Base-by-base conservation (phyloP, 805 yeast genomes). In the Lipomyces mesembrius region DNA sequence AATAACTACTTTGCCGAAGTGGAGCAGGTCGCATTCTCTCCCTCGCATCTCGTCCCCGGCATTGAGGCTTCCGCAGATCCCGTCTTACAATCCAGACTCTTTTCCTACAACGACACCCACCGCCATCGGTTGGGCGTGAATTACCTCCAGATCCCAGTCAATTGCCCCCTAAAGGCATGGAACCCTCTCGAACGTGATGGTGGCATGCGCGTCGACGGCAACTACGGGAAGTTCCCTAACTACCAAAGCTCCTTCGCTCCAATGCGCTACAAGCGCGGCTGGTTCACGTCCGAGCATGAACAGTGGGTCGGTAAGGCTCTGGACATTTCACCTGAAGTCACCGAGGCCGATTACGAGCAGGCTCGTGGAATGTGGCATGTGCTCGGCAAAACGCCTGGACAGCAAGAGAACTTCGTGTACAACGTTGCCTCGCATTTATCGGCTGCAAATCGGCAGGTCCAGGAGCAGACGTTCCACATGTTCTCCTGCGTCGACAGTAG, bases 251-350 rank as follows among this genome's bases (percentile, higher is more conserved):
- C 70, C 22, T 60, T 62, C 57, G 53, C 20, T 29, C 70, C 67
- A 3, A 58, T 77, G 65, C 64, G 67, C 63, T 79, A 77, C 74
- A 46, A 72, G 54, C 66, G 68, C 61, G 72, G 71, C 61, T 64
- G 74, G 60, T 61, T 63, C 67, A 62, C 62, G 25, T 83, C 84
- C 74, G 86, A 87, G 73, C 93, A 89, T 79, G 96, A 90, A 80
- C 84, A 86, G 68, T 91, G 95, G 95, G 80, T 81, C 65, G 95
- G 95, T 65, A 85, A 92, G 63, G 95, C 95, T 58, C 81, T 88
- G 69, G 91, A 94, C 71, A 90, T 85, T 87, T 80, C 84, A 34
- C 60, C 60, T 20, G 74, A 71, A 32, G 79, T 79, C 32, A 89
- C 87, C 61, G 91, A 85, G 67, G 80, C 81, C 72, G 97, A 93